Evolutionary conservation across 345 rosid species (phyloP).

Genomic region (Acer saccharum): DNA sequence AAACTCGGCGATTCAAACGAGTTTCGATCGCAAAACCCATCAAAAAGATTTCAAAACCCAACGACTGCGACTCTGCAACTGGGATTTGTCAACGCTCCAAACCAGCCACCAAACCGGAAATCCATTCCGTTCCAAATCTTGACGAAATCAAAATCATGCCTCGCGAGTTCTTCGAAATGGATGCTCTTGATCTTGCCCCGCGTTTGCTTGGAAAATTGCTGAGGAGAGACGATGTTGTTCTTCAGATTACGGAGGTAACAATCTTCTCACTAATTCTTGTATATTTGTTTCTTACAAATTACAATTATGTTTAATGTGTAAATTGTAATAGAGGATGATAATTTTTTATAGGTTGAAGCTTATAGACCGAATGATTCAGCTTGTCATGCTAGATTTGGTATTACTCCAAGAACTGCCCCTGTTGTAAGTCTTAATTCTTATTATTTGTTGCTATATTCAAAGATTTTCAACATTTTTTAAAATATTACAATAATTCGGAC

Average conservation of each 20-base stretch:
- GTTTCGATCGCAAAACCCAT: conserved; percentile 20
- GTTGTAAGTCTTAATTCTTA: conserved; percentile 46
- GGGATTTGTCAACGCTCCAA: conserved; percentile 22
- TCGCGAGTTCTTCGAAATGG: conserved; percentile 71
- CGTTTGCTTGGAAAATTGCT: conserved; percentile 90
- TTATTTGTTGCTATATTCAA: not conserved
- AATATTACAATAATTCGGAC: too few relatives aligned
- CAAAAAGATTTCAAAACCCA: conserved; percentile 3
- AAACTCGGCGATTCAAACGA: conserved; percentile 39
- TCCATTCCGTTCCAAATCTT: conserved; percentile 11
- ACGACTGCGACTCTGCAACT: conserved; percentile 10
- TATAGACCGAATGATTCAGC: conserved; percentile 94
- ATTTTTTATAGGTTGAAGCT: conserved; percentile 75
- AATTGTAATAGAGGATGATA: not conserved
- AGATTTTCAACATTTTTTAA: not conserved
- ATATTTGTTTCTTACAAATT: not conserved
- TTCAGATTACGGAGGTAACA: conserved; percentile 84
- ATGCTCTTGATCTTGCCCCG: conserved; percentile 89
- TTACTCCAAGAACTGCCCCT: conserved; percentile 86
- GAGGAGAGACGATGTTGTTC: conserved; percentile 72
- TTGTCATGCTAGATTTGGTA: conserved; percentile 85
- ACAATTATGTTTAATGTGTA: conserved; percentile 5
- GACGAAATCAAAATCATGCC: conserved; percentile 49
- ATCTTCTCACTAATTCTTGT: not conserved
- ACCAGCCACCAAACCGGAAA: conserved; percentile 15